Evolutionary conservation across 441 rosid species (phyloP), one percentile per base, ranked within the genome.

Genomic region (Manihot esculenta): DNA sequence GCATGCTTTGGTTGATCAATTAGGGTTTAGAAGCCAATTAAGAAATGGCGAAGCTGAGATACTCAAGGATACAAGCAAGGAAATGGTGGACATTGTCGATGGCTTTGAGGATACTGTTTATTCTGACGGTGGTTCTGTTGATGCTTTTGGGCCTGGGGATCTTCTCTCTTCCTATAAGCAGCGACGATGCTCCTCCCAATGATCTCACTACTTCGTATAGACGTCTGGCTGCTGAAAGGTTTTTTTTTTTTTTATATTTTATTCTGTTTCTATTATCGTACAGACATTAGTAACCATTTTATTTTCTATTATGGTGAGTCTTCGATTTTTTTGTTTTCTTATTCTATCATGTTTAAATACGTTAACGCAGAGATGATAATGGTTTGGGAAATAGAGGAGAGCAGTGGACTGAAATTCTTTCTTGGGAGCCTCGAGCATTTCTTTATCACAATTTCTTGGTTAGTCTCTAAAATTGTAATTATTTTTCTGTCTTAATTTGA

Each of bases 371-470:
- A 26, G 68, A 71, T 42, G 38, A 24, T 27, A 68, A 63, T 60
- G 72, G 66, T 57, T n/a, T 63, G 63, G 83, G 69, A 79, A 74
- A 76, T 68, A 78, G 79, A 76, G 84, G 70, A 15, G 89, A 85
- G 73, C 91, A 79, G 76, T 87, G 96, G 97, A 88, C 85, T 38
- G 98, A 93, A 73, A 76, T 91, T 44, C 72, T 93, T 77, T 93
- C 98, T 0, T 93, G 97, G 98, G 97, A 93, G 80, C 97, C 98
- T 53, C 77, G 96, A 79, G 96, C 96, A 67, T 82, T 84, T 68
- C 49, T 93, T 54, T 87, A 85, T 80, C 98, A 91, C 73, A 91
- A 91, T 78, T 93, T 93, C 71, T 77, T 93, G 96, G 97, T 93
- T 48, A 77, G 88, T 69, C 72, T 62, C 5, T 15, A 4, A 20